Evolutionary conservation across 768 basidiomycete species (phyloP).

Genomic region (Xanthoconium stramineum): DNA sequence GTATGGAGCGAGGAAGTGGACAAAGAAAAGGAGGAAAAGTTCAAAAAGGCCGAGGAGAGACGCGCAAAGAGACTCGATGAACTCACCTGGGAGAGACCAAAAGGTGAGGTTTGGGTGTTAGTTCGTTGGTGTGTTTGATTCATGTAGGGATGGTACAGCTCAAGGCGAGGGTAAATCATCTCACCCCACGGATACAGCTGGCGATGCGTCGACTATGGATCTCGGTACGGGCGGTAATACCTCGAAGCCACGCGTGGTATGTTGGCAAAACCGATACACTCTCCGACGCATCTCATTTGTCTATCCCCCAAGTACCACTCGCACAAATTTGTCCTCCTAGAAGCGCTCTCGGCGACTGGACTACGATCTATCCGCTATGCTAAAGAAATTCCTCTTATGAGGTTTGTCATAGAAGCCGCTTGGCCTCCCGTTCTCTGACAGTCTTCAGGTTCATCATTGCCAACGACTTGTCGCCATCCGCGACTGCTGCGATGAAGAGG

Average conservation of each 20-base stretch:
- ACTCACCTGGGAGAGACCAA: slow-evolving; percentile 40
- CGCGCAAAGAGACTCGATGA: slow-evolving; percentile 36
- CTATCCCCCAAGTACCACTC: slow-evolving; percentile 43
- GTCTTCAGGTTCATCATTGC: slow-evolving; percentile 87
- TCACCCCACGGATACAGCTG: not conserved
- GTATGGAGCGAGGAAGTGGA: slow-evolving; percentile 81
- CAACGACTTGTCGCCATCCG: slow-evolving; percentile 85
- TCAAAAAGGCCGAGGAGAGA: slow-evolving; percentile 51
- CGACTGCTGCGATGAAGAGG: slow-evolving; percentile 78
- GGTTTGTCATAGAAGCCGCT: slow-evolving; percentile 45
- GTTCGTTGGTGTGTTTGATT: not conserved
- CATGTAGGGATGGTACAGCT: not conserved
- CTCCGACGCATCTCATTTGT: slow-evolving; percentile 1
- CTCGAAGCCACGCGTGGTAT: slow-evolving; percentile 22
- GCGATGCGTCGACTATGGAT: not conserved
- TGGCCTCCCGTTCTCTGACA: slow-evolving; percentile 8
- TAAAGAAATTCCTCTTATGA: slow-evolving; percentile 89
- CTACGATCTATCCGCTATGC: slow-evolving; percentile 95
- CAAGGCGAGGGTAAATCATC: not conserved
- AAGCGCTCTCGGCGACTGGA: slow-evolving; percentile 95
- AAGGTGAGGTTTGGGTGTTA: slow-evolving; percentile 35
- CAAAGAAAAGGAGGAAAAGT: slow-evolving; percentile 58
- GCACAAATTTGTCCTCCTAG: slow-evolving; percentile 75
- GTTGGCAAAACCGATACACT: slow-evolving; percentile 4
- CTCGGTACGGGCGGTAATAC: slow-evolving; percentile 1